Evolutionary conservation across 2,329 filamentous ascomycete species (phyloP), one percentile per base, ranked within the genome.

Genomic region (Venturia carpophila): DNA sequence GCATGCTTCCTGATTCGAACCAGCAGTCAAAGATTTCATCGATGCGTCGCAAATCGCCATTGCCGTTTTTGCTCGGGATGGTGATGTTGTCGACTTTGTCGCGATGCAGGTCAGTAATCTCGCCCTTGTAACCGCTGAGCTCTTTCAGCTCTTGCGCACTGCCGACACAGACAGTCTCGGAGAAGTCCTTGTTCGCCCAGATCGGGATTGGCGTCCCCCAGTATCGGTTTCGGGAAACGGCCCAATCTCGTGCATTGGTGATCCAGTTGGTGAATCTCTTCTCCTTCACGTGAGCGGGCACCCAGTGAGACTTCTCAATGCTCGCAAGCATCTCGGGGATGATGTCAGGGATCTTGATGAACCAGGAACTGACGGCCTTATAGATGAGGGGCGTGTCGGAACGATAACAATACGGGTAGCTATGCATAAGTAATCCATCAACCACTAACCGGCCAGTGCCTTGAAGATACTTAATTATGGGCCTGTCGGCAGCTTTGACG

Each of bases 1-100:
- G 92, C 92, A 97, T 97, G 73, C 89, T 92, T 67, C 92, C 92
- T 55, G 92, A 96, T 76, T 97, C 92, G 68, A 96, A 96, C 92
- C 92, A 97, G 74, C 92, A 97, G 77, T 97, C 92, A 71, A 97
- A 96, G 5, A 97, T 91, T 74, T 96, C 92, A 63, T 91, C 87
- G 11, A 94, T 83, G 69, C 92, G 87, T 71, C 83, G 87, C 68
- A 97, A 79, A n/a, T 83, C 81, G 24, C 92, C 92, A 73, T 93
- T 96, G 70, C 92, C 92, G 77, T 88, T 83, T 76, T 90, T 89
- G 74, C 90, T 95, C 0, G 92, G 92, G 68, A 97, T 97, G 56
- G 92, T 96, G 75, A 97, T 96, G 70, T 91, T 82, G 72, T 97
- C 93, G 68, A 97, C 88, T 76, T 93, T 93, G 76, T 97, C 91